These are phyloP conservation scores for Diaporthe batatas DNA, from an alignment of 2,329 filamentous ascomycete species.

Conservation along the genomic window DNA sequence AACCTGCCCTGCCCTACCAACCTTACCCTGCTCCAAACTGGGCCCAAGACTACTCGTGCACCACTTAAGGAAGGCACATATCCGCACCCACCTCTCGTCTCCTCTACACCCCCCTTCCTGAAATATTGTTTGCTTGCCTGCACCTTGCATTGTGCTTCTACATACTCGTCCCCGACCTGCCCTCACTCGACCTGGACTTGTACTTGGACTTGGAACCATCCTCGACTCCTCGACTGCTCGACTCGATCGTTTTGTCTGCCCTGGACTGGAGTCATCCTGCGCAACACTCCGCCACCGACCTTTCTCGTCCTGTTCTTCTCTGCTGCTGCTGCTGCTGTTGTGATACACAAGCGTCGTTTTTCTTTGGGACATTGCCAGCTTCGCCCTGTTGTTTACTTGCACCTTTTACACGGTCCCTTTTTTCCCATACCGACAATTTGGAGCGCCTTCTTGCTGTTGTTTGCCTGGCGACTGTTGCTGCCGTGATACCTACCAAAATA, in stretches of 20 bases:
- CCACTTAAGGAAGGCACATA: constrained; percentile 29
- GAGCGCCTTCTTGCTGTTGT: neutral
- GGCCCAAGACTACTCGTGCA: constrained; percentile 20
- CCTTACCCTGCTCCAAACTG: neutral
- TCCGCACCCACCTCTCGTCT: constrained; percentile 8
- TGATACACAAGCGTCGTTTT: constrained; percentile 15
- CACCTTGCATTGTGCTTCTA: neutral
- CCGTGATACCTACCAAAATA: neutral
- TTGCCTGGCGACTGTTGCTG: neutral
- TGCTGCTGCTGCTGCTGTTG: neutral
- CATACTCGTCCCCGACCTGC: constrained; percentile 14
- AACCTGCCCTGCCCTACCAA: neutral
- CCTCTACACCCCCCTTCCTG: constrained; percentile 20
- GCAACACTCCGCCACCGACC: neutral
- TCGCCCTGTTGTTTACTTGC: constrained; percentile 22
- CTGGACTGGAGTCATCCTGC: neutral
- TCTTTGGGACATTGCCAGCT: neutral
- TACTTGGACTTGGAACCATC: neutral
- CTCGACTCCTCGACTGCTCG: neutral
- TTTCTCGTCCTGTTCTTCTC: neutral
- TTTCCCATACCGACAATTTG: neutral
- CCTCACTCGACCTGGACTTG: neutral
- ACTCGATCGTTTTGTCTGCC: neutral
- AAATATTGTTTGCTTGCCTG: constrained; percentile 22
- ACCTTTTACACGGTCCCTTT: neutral